Conservation (phyloP, 306 rosid species). For the Malus sylvestris region DNA sequence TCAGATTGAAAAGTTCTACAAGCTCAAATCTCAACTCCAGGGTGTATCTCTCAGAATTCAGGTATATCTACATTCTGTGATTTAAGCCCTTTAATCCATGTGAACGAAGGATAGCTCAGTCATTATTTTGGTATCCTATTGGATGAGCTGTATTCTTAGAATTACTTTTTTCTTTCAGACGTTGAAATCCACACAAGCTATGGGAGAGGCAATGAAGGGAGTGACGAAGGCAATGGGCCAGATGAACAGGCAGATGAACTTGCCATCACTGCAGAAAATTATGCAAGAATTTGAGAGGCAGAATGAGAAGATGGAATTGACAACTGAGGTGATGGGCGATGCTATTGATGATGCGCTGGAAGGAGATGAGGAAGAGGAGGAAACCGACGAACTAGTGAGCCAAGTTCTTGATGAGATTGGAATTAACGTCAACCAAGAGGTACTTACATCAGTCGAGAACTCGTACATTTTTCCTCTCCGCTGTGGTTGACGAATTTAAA, state of each 20-base stretch:
- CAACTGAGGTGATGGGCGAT: conserved; percentile 86
- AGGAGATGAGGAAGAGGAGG: conserved; percentile 97
- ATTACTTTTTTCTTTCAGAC: conserved; percentile 36
- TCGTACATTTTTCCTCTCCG: neutral
- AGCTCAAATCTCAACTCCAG: conserved; percentile 97
- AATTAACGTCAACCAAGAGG: conserved; percentile 82
- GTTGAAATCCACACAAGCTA: conserved; percentile 87
- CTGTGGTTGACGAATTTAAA: neutral
- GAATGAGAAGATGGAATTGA: conserved; percentile 89
- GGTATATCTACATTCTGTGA: conserved; percentile 35
- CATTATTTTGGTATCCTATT: neutral
- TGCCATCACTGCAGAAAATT: conserved; percentile 85
- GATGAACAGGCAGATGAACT: conserved; percentile 94
- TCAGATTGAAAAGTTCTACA: conserved; percentile 94
- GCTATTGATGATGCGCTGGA: conserved; percentile 95
- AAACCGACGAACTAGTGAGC: conserved; percentile 80
- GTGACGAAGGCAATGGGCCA: conserved; percentile 99
- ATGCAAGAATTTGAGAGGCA: conserved; percentile 95
- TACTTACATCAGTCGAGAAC: conserved; percentile 13
- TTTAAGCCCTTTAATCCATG: neutral
- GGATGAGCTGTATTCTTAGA: neutral
- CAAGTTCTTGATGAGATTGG: conserved; percentile 98
- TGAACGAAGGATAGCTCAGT: neutral
- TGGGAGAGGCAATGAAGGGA: conserved; percentile 99
- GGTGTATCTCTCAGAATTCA: conserved; percentile 97